A percentile compares a stretch with the other conserved stretches of the same genome.
Conservation (phyloP, 2,329 filamentous ascomycete genomes). For the Pseudogymnoascus sp. region DNA sequence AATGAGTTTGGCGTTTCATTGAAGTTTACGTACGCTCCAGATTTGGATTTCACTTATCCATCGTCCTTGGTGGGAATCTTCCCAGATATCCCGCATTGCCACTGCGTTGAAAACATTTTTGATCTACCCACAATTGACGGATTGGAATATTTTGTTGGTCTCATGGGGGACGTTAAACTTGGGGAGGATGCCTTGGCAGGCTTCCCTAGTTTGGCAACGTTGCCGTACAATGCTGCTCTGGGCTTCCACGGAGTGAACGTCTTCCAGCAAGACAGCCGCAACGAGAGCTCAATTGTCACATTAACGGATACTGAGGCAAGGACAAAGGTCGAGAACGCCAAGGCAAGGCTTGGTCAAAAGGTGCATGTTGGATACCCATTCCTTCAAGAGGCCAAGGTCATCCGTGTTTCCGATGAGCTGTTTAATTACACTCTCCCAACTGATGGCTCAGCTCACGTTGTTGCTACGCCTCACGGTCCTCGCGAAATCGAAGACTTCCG, state of each 20-base stretch:
- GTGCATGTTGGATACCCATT: constrained; percentile 95
- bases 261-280: constrained; percentile 91
- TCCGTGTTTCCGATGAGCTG: constrained; percentile 83
- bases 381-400: constrained; percentile 84
- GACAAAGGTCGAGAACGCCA: constrained; percentile 64
- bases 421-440: constrained; percentile 76
- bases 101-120: constrained; percentile 92
- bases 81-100: constrained; percentile 78
- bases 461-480: constrained; percentile 63
- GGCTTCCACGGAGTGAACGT: constrained; percentile 88
- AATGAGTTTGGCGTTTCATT: constrained; percentile 89
- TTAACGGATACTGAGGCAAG: constrained; percentile 67
- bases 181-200: constrained; percentile 80
- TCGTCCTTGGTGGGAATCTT: constrained; percentile 86
- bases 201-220: constrained; percentile 81
- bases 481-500: constrained; percentile 75
- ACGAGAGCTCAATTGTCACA: constrained; percentile 92
- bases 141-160: constrained; percentile 72
- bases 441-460: constrained; percentile 52
- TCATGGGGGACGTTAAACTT: constrained; percentile 77
- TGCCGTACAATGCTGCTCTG: constrained; percentile 74
- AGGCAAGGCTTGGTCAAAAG: constrained; percentile 71
- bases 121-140: constrained; percentile 90
- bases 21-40: constrained; percentile 81
- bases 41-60: constrained; percentile 74